A percentile compares a stretch with the other conserved stretches of the same genome.
phyloP scores from a whole-genome alignment of 306 rosid species.

The Pterocarpus macrocarpus region DNA sequence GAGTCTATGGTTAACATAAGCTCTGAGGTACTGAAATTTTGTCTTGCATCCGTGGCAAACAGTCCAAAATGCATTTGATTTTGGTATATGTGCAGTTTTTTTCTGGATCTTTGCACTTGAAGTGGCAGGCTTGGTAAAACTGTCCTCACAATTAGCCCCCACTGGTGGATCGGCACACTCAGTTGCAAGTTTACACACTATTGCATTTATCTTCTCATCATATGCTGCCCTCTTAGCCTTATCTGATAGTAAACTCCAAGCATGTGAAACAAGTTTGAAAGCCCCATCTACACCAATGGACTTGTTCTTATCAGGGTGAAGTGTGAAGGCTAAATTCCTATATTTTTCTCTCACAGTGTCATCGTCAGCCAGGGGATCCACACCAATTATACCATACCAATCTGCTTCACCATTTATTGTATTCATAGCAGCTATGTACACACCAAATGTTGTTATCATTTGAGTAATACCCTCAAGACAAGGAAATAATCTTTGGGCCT shows the following conservation, averaged over 20 bases:
- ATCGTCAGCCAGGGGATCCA: constrained; percentile 68
- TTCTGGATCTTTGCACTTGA: constrained; percentile 62
- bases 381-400: constrained; percentile 87
- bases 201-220: constrained; percentile 67
- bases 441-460: constrained; percentile 76
- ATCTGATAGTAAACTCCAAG: constrained; percentile 89
- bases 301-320: constrained; percentile 96
- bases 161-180: constrained; percentile 57
- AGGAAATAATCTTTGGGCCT: constrained; percentile 82
- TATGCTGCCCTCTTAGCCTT: constrained; percentile 62
- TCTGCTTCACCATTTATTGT: constrained; percentile 77
- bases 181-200: constrained; percentile 54
- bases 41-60: constrained; percentile 82
- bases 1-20: constrained; percentile 82
- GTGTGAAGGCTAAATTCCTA: constrained; percentile 81
- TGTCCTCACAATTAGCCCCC: constrained; percentile 63
- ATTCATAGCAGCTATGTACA: constrained; percentile 73
- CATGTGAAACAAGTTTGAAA: constrained; percentile 82
- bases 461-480: constrained; percentile 81
- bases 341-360: constrained; percentile 74
- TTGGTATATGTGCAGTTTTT: constrained; percentile 58
- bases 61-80: constrained; percentile 87
- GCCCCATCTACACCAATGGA: constrained; percentile 89
- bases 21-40: constrained; percentile 86
- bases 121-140: constrained; percentile 60